Evolutionary conservation across 192 early-diverging fungal genomes (phyloP), one percentile per base, ranked within the genome.

Genomic region (Backusella liffmaniae): DNA sequence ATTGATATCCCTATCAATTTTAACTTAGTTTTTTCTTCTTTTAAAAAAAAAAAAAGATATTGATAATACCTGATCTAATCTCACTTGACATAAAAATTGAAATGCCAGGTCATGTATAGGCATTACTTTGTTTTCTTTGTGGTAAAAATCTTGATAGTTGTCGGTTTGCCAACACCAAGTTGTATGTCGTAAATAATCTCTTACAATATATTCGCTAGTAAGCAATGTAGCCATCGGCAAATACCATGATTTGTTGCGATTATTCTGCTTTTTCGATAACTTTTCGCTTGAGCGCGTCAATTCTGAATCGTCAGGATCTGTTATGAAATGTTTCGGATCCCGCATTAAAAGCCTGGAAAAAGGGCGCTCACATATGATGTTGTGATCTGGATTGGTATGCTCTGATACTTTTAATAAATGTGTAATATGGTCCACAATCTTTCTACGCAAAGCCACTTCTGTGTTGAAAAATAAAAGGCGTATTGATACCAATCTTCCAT

Each of bases 41-140:
- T 26, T 34, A 21, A 44, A 39, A 36, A n/a, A 44, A 39, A 36
- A n/a, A 15, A 8, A 34, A 56, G 5, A 34, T 35, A 41, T 30
- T n/a, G 37, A 39, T 10, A 39, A 39, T 76, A 76, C 75, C 75
- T 89, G 84, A 26, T 85, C 82, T 13, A 84, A 36, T 21, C 88
- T 78, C 29, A 85, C 79, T 53, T 85, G 84, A 72, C 86, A 89
- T 21, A 89, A 62, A 68, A 84, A 85, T 53, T 89, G 88, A 67
- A 86, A 89, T 3, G 86, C 88, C 2, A 89, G 72, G 70, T 89
- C 86, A 37, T 86, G 85, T 53, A 87, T 82, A 10, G 86, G 80
- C 70, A 84, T 83, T 49, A 79, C 83, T 34, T 74, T 77, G 51
- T 83, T 80, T 16, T 75, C 70, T n/a, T 51, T 70, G 35, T 79